These are phyloP conservation scores for Morella rubra DNA, from an alignment of 306 rosid species.

Conservation along the genomic window DNA sequence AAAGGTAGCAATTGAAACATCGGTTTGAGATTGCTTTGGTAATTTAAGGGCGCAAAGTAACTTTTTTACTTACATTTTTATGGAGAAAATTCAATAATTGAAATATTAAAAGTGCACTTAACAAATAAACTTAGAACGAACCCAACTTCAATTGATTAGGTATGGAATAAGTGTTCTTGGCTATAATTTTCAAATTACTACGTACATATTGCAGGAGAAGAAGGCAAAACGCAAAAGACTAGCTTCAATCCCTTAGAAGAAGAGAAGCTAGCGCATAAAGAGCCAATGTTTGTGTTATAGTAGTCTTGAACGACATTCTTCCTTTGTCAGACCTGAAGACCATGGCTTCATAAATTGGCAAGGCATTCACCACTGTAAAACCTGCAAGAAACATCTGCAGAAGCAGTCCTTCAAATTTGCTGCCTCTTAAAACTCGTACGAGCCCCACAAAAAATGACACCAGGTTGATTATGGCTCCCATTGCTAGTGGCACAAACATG, in stretches of 20 bases:
- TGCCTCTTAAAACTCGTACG: conserved; percentile 5
- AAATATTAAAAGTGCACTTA: too few relatives aligned
- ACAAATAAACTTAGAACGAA: too few relatives aligned
- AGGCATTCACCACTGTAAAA: conserved; percentile 28
- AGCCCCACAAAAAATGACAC: conserved; percentile 23
- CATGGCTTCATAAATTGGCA: conserved; percentile 43
- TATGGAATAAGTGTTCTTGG: too few relatives aligned
- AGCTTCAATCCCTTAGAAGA: not conserved
- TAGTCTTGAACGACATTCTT: conserved; percentile 27
- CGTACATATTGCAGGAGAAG: too few relatives aligned
- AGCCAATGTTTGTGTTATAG: not conserved
- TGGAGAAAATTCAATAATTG: too few relatives aligned
- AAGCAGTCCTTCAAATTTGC: conserved; percentile 16
- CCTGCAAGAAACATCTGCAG: conserved; percentile 28
- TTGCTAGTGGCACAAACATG: conserved; percentile 33
- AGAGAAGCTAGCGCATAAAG: not conserved
- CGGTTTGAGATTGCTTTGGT: too few relatives aligned
- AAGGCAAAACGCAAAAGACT: not conserved
- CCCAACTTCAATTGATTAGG: too few relatives aligned
- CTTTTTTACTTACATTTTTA: too few relatives aligned
- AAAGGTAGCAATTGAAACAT: too few relatives aligned
- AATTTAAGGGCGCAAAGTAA: too few relatives aligned
- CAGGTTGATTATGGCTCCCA: conserved; percentile 38
- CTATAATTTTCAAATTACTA: too few relatives aligned
- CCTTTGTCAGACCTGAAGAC: conserved; percentile 29